Base-by-base conservation (phyloP, 2,329 filamentous ascomycete species). In the Epichloe gansuensis region DNA sequence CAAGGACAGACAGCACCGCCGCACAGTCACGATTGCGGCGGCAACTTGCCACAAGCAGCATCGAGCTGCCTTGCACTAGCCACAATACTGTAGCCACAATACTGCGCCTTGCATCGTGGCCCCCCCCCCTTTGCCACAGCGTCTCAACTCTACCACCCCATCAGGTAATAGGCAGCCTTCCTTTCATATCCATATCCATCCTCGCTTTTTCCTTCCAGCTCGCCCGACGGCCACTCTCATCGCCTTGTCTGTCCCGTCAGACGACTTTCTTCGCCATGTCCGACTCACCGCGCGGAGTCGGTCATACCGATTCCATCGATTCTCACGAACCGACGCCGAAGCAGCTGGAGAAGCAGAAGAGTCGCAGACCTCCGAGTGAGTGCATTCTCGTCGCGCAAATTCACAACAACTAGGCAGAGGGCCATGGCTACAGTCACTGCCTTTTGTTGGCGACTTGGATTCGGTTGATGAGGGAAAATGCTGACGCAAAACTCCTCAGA, bases 321-420 rank as follows among this genome's bases (percentile, higher is more conserved):
- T 78, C 76, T 40, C 72, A 76, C 60, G 77, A 81, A 58, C 73
- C 73, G 52, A 66, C 70, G 59, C 66, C 67, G 59, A 74, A 77
- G 62, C 64, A 70, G 57, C 63, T 77, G 77, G 74, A 93, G 72
- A 93, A 90, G 75, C 80, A 85, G 70, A 95, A 95, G 81, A 94
- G 81, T 77, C 84, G 87, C 70, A 84, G 89, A 71, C 91, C 91
- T 60, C 88, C 89, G 61, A 96, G 89, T 95, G 64, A 70, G 75
- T 70, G 69, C 48, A 31, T 1, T 15, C 7, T 21, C 39, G 40
- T 42, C 27, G 48, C 40, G 48, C 40, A 38, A 21, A 27, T 11
- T n/a, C 46, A 7, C 35, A 9, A 35, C 36, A 21, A 13, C 38
- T 17, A n/a, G 13, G 68, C 78, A 65, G 44, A 51, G 13, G 5